Conservation (phyloP, 306 rosid species). For the Vigna reflexopilosa region DNA sequence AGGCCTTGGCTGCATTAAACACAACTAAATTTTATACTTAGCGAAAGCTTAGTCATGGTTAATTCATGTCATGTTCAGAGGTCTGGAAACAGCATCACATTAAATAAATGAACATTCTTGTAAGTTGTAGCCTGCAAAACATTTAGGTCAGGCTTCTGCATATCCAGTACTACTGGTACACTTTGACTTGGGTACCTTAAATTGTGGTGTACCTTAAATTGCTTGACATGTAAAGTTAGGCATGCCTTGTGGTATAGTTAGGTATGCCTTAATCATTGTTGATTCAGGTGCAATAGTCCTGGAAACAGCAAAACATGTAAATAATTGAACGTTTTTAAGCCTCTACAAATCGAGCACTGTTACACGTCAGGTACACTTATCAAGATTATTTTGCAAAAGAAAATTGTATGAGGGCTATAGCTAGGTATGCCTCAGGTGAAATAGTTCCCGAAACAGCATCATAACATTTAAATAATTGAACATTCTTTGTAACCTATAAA, state of each 20-base stretch:
- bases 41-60: not conserved
- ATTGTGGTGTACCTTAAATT: not conserved
- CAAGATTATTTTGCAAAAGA: no score
- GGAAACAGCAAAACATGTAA: not conserved
- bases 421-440: not conserved
- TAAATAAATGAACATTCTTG: not conserved
- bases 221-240: not conserved
- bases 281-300: not conserved
- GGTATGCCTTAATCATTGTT: not conserved
- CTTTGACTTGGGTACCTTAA: not conserved
- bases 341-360: not conserved
- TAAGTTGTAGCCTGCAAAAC: not conserved
- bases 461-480: not conserved
- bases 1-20: not conserved
- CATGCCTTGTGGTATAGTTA: not conserved
- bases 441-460: not conserved
- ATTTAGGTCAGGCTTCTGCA: not conserved
- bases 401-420: not conserved
- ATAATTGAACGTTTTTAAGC: not conserved
- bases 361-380: not conserved
- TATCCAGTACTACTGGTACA: not conserved
- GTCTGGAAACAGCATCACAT: constrained; percentile 2
- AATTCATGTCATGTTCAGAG: not conserved
- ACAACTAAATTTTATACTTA: not conserved
- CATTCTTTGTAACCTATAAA: not conserved